Percentiles rank a stretch among this genome's conserved stretches.
phyloP scores from a whole-genome alignment of 2,329 filamentous ascomycete genomes.

The Fusarium neocosmosporiellum region DNA sequence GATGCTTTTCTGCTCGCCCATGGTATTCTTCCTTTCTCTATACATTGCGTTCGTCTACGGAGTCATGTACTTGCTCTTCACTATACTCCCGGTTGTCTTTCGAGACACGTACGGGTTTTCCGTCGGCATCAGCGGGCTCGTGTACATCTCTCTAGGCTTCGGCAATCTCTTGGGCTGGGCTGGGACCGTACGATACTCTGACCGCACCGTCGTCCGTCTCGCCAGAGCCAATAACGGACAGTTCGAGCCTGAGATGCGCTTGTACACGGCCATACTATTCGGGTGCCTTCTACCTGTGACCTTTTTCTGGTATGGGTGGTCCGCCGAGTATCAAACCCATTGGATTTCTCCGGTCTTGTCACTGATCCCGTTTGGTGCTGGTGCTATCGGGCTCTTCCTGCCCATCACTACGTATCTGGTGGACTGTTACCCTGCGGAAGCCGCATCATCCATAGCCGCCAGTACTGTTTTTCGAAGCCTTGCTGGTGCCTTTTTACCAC shows the following conservation, averaged over 20 bases:
- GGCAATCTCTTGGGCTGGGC: conserved; percentile 28
- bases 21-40: conserved; percentile 20
- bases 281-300: conserved; percentile 56
- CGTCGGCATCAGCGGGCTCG: conserved; percentile 45
- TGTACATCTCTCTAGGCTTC: conserved; percentile 61
- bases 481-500: conserved; percentile 37
- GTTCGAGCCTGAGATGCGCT: background rate
- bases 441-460: background rate
- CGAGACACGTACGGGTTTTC: conserved; percentile 47
- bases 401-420: background rate
- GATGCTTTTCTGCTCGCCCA: background rate
- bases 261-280: conserved; percentile 38
- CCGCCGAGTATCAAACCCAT: conserved; percentile 60
- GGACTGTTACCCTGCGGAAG: background rate
- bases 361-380: conserved; percentile 35
- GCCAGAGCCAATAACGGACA: background rate
- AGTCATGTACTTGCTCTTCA: conserved; percentile 50
- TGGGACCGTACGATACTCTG: background rate
- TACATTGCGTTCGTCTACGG: conserved; percentile 52
- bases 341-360: conserved; percentile 65
- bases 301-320: conserved; percentile 70
- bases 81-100: conserved; percentile 51
- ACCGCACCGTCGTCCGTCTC: background rate
- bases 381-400: background rate
- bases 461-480: background rate